Conservation (phyloP, 2,329 filamentous ascomycete species). For the Claviceps sp. region DNA sequence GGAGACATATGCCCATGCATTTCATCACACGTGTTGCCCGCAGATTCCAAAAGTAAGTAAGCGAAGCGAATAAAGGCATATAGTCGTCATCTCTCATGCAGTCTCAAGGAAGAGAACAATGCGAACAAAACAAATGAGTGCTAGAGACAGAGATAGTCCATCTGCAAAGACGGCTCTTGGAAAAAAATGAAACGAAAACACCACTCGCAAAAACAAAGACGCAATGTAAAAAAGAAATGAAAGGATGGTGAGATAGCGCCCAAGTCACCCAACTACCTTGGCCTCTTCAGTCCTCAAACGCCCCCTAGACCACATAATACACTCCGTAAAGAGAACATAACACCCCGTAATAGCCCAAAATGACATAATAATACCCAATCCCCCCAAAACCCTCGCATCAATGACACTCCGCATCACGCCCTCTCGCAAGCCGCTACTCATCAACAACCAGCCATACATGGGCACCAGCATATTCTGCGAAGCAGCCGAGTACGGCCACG, state of each 20-base stretch:
- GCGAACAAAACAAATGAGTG: no score
- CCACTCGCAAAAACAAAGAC: neutral
- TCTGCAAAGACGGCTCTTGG: no score
- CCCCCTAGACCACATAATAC: slow-evolving; percentile 25
- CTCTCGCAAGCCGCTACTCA: slow-evolving; percentile 26
- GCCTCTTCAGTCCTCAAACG: slow-evolving; percentile 15
- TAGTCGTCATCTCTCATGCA: no score
- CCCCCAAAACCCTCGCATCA: slow-evolving; percentile 30
- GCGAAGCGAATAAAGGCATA: no score
- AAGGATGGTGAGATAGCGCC: neutral
- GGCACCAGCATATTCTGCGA: slow-evolving; percentile 22
- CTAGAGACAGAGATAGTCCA: no score
- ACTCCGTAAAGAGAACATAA: slow-evolving; percentile 36
- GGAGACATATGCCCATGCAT: no score
- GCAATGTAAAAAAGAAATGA: no score
- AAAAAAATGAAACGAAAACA: no score
- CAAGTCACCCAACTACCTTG: neutral
- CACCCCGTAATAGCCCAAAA: slow-evolving; percentile 36
- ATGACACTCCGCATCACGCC: slow-evolving; percentile 23
- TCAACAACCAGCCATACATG: slow-evolving; percentile 30
- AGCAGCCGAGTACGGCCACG: slow-evolving; percentile 6
- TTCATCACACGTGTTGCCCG: no score
- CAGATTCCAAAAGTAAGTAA: no score
- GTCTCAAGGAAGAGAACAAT: no score
- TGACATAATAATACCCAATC: slow-evolving; percentile 31